phyloP scores from a whole-genome alignment of 2,329 filamentous ascomycete genomes.

The Penicillium thymicola region DNA sequence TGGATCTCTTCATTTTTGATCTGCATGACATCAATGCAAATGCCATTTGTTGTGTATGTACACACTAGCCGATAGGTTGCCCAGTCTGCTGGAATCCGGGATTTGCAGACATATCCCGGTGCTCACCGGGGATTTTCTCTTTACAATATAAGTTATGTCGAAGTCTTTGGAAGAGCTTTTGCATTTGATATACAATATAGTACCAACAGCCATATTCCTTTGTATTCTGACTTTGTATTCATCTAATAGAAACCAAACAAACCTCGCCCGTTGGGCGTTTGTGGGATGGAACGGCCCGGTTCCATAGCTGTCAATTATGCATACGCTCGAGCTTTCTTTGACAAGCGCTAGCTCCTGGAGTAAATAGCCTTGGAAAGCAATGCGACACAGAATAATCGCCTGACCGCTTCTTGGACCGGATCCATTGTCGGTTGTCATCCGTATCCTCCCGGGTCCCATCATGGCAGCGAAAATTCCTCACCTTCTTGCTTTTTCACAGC shows the following conservation, averaged over 20 bases:
- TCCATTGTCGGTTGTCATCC: conserved; percentile 4
- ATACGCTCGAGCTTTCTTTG: neutral
- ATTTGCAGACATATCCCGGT: neutral
- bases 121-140: neutral
- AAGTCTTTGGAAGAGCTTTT: too few species aligned
- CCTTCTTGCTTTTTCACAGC: neutral
- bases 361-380: neutral
- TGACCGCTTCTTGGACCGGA: conserved; percentile 12
- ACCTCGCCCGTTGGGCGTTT: conserved; percentile 3
- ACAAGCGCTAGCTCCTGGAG: neutral
- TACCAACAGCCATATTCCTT: neutral
- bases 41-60: neutral
- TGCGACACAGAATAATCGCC: neutral
- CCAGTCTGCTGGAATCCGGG: conserved; percentile 6
- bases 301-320: conserved; percentile 9
- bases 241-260: neutral
- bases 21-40: conserved; percentile 1
- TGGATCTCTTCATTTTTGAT: neutral
- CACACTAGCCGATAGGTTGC: neutral
- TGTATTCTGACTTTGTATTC: neutral
- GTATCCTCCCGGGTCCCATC: neutral
- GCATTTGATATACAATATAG: neutral
- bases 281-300: conserved; percentile 8
- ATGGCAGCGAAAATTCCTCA: neutral
- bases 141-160: neutral